phyloP scores from a whole-genome alignment of 2,329 filamentous ascomycete genomes.

The Venturia effusa region DNA sequence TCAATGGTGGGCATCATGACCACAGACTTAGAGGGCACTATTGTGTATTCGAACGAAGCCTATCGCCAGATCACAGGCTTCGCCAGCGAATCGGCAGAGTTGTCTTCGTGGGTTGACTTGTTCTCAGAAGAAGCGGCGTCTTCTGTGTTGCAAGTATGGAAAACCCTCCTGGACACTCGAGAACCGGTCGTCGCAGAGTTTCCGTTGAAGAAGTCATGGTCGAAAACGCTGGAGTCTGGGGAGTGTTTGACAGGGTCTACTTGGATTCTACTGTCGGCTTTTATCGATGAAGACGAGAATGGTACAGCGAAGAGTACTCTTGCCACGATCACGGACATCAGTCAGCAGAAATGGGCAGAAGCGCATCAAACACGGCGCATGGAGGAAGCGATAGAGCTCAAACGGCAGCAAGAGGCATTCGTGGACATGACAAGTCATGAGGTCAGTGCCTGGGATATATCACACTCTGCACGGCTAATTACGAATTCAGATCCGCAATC shows the following conservation, averaged over 20 bases:
- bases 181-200: background rate
- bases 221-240: background rate
- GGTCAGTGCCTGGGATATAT: background rate
- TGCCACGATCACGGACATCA: conserved; percentile 7
- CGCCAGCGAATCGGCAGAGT: background rate
- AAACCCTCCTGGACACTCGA: background rate
- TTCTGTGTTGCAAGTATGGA: background rate
- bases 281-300: conserved; percentile 5
- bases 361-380: background rate
- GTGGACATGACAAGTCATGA: conserved; percentile 21
- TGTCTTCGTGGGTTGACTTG: background rate
- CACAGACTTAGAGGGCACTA: background rate
- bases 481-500: conserved; percentile 16
- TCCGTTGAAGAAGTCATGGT: background rate
- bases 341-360: conserved; percentile 8
- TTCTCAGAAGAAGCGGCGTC: background rate
- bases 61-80: background rate
- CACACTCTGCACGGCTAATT: background rate
- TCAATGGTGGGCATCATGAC: background rate
- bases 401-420: conserved; percentile 26
- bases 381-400: conserved; percentile 10
- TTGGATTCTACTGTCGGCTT: background rate
- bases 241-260: background rate
- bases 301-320: background rate
- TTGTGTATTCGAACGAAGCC: background rate